Evolutionary conservation across 768 basidiomycete genomes (phyloP), one percentile per base, ranked within the genome.

Genomic region (Suillus hirtellus): DNA sequence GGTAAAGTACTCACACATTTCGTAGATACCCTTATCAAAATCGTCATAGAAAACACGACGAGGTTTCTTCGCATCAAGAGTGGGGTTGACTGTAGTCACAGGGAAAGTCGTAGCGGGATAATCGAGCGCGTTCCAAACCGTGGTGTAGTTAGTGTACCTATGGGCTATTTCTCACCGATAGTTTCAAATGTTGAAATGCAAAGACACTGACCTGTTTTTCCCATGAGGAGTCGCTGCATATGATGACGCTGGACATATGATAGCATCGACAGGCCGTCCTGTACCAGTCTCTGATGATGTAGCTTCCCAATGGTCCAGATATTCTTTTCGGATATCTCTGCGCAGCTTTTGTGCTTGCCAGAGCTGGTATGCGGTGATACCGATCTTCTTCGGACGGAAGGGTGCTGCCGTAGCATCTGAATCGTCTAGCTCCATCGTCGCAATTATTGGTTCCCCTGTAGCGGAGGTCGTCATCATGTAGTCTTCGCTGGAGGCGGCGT

Each of bases 391-490:
- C 27, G 49, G 49, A 27, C 49, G 49, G 49, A 50, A 50, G 27
- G 49, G 15, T 27, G 49, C 27, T 50, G 27, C 49, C 7, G 49
- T 8, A 27, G 15, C 24, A 50, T 50, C 15, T 7, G 49, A 27
- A 15, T 27, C 2, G 9, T 50, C 49, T 9, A 27, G 49, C 2
- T 50, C 49, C 49, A 50, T 50, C 8, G 49, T 50, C 3, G 49
- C 27, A 27, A 50, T 50, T 50, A 84, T 55, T 2, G 87, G 89
- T 68, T 90, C 89, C 21, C 84, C 85, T 14, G 78, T 75, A 17
- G 67, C 64, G 2, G 78, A 72, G 2, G 79, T 75, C 4, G 74
- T 70, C 1, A 73, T 67, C 19, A 67, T 65, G 66, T 77, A 82
- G 66, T 89, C 89, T 67, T 85, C 77, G 0, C 67, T 70, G 2